A percentile compares a stretch with the other conserved stretches of the same genome.
These are phyloP conservation scores for Ogataea sp. DNA, from an alignment of 805 yeast genomes.

Conservation along the genomic window DNA sequence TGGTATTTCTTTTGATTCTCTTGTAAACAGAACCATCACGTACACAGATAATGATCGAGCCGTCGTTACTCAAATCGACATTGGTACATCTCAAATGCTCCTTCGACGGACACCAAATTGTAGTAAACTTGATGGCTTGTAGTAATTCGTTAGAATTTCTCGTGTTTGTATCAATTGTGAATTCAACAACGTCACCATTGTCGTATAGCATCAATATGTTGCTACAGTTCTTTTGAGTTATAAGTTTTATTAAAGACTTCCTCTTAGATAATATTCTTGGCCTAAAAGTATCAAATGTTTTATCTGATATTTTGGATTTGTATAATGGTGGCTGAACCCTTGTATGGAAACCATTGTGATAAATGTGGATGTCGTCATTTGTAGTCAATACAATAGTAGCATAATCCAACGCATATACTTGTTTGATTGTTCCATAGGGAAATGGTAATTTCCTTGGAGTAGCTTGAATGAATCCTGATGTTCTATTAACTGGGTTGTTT, in stretches of 20 bases:
- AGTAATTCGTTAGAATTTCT: slow-evolving; percentile 27
- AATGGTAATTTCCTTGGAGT: slow-evolving; percentile 34
- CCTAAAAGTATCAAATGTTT: slow-evolving; percentile 44
- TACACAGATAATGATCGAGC: slow-evolving; percentile 62
- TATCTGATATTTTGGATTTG: slow-evolving; percentile 25
- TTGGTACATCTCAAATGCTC: slow-evolving; percentile 52
- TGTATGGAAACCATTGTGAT: slow-evolving; percentile 48
- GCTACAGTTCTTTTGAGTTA: slow-evolving; percentile 30
- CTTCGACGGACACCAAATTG: slow-evolving; percentile 59
- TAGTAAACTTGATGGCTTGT: slow-evolving; percentile 35
- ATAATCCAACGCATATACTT: slow-evolving; percentile 56
- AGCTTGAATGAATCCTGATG: slow-evolving; percentile 27
- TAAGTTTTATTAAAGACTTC: slow-evolving; percentile 23
- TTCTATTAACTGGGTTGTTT: background rate
- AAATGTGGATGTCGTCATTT: slow-evolving; percentile 54
- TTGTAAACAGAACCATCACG: slow-evolving; percentile 60
- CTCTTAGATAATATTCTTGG: slow-evolving; percentile 42
- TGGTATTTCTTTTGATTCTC: slow-evolving; percentile 26
- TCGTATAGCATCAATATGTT: slow-evolving; percentile 43
- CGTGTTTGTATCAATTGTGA: slow-evolving; percentile 19
- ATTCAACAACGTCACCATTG: slow-evolving; percentile 50
- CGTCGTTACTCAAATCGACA: slow-evolving; percentile 60
- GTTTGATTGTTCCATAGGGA: slow-evolving; percentile 39
- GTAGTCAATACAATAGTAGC: slow-evolving; percentile 59
- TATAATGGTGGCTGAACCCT: slow-evolving; percentile 30